These are phyloP conservation scores for Ministeria vibrans DNA, from an alignment of 78 protist species.

Conservation along the genomic window DNA sequence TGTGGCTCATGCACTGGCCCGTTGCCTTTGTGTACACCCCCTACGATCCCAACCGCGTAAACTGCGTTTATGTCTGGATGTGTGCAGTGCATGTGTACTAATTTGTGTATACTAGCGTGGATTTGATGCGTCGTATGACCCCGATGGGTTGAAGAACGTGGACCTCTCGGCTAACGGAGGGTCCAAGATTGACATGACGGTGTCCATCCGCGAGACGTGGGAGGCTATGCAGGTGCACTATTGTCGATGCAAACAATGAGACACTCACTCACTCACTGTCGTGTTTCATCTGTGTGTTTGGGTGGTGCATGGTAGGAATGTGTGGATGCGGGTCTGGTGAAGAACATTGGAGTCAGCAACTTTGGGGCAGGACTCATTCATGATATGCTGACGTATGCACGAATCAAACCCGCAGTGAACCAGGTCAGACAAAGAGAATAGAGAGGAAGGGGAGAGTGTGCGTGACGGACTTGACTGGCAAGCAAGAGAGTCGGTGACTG, in stretches of 20 bases:
- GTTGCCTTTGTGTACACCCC: constrained; percentile 33
- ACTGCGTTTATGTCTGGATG: too few relatives aligned
- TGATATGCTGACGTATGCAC: constrained; percentile 28
- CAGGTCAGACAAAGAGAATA: too few relatives aligned
- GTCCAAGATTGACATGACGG: background rate
- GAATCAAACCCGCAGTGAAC: constrained; percentile 51
- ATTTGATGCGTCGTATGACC: constrained; percentile 2
- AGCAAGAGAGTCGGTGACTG: too few relatives aligned
- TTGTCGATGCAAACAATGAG: too few relatives aligned
- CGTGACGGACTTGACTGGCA: too few relatives aligned
- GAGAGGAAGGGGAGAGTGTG: too few relatives aligned
- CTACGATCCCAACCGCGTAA: constrained; percentile 1
- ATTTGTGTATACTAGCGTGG: too few relatives aligned
- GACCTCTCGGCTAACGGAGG: background rate
- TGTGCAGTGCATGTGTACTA: too few relatives aligned
- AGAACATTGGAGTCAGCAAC: constrained; percentile 52
- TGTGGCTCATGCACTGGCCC: constrained; percentile 76
- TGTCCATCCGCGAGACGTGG: constrained; percentile 56
- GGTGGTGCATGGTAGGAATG: too few relatives aligned
- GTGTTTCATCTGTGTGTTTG: too few relatives aligned
- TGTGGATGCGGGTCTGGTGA: constrained; percentile 46
- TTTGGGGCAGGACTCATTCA: constrained; percentile 16
- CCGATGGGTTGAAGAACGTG: constrained; percentile 10
- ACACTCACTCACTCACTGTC: too few relatives aligned
- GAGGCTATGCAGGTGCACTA: constrained; percentile 66